Evolutionary conservation across 2,329 filamentous ascomycete genomes (phyloP).

Genomic region (Penicillium sp.): DNA sequence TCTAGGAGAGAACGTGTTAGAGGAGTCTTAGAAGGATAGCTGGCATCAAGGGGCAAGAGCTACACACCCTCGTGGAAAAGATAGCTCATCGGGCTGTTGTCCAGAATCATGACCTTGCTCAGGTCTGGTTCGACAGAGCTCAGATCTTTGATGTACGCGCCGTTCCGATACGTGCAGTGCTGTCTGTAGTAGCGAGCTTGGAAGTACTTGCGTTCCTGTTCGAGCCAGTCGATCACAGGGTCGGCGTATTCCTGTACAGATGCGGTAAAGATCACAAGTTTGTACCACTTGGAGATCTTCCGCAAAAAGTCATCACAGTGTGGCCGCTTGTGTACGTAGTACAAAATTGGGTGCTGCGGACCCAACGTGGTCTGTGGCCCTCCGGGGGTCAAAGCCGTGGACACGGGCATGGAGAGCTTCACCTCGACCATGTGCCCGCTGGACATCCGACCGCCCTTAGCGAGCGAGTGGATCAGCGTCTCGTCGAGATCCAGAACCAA

Average conservation of each 20-base stretch:
- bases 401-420: constrained; percentile 59
- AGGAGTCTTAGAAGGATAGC: not conserved
- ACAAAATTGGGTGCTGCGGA: constrained; percentile 92
- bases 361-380: constrained; percentile 68
- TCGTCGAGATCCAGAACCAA: constrained; percentile 95
- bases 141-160: constrained; percentile 97
- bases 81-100: constrained; percentile 97
- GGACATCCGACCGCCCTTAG: constrained; percentile 92
- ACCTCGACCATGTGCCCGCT: constrained; percentile 99
- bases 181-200: constrained; percentile 91
- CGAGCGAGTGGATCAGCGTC: constrained; percentile 96
- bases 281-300: constrained; percentile 97
- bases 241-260: constrained; percentile 98
- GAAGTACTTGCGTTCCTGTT: constrained; percentile 96
- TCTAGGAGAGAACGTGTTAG: constrained; percentile 57
- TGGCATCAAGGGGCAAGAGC: not conserved
- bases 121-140: constrained; percentile 95
- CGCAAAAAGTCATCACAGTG: constrained; percentile 96
- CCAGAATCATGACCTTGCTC: constrained; percentile 97
- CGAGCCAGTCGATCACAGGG: constrained; percentile 97
- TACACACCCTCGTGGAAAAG: constrained; percentile 92
- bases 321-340: constrained; percentile 98
- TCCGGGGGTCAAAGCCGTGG: constrained; percentile 38
- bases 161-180: constrained; percentile 93
- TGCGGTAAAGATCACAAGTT: constrained; percentile 92